phyloP scores from a whole-genome alignment of 352 stramenopile genomes.

The Globisporangium lucens region DNA sequence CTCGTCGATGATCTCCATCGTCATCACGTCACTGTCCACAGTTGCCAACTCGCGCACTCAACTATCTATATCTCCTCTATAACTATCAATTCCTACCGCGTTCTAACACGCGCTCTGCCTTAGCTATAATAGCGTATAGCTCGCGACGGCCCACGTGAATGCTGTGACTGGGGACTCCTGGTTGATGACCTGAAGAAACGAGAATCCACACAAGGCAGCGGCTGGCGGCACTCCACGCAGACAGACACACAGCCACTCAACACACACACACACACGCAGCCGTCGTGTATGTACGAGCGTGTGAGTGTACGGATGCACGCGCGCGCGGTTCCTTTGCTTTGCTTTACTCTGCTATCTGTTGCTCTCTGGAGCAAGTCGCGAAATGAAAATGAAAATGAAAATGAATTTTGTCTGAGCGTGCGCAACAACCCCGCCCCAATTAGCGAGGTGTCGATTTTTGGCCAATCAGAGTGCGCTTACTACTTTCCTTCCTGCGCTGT shows the following conservation, averaged over 20 bases:
- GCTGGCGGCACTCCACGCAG: background rate
- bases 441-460: background rate
- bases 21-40: background rate
- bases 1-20: background rate
- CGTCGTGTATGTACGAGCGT: background rate
- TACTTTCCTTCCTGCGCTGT: background rate
- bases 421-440: background rate
- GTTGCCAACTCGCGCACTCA: background rate
- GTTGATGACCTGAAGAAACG: background rate
- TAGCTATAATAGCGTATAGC: background rate
- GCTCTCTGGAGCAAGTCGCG: background rate
- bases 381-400: slow-evolving; percentile 11
- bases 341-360: background rate
- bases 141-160: background rate
- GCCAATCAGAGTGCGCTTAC: background rate
- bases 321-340: background rate
- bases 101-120: background rate
- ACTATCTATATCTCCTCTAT: background rate
- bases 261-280: background rate
- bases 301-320: background rate
- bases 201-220: background rate
- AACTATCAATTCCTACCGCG: background rate
- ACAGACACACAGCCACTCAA: background rate
- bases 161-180: background rate
- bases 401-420: background rate